Percentiles rank a stretch among this genome's conserved stretches.
Evolutionary conservation across 1,139 yeast species (phyloP).

Genomic region (Yamadazyma buinensis): DNA sequence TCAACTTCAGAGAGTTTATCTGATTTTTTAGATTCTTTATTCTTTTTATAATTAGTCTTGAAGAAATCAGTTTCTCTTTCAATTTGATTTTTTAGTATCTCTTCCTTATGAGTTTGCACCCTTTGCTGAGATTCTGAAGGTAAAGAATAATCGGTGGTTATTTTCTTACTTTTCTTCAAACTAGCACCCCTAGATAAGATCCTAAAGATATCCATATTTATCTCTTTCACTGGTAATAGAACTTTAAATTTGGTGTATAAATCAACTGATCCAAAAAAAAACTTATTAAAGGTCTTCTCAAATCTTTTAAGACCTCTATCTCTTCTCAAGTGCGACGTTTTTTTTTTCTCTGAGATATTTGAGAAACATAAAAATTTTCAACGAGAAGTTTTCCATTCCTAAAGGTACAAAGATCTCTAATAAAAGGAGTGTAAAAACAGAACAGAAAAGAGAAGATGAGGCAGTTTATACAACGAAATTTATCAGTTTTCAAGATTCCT

Average conservation of each 20-base stretch:
- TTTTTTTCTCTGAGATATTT: not conserved
- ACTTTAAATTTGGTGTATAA: no score
- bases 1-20: no score
- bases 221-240: no score
- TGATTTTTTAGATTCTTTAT: conserved; percentile 40
- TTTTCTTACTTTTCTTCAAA: conserved; percentile 51
- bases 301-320: not conserved
- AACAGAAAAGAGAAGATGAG: not conserved
- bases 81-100: conserved; percentile 10
- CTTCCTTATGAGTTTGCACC: conserved; percentile 16
- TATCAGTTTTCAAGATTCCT: not conserved
- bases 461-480: conserved; percentile 1
- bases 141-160: conserved; percentile 42
- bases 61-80: conserved; percentile 17
- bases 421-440: no score
- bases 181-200: conserved; percentile 84
- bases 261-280: no score
- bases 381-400: not conserved
- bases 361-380: not conserved
- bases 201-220: conserved; percentile 85
- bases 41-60: conserved; percentile 29
- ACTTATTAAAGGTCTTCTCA: no score
- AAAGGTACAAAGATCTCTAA: no score
- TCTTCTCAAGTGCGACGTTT: conserved; percentile 4
- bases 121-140: conserved; percentile 24